These are phyloP conservation scores for Telopea speciosissima DNA, from an alignment of 177 flowering plant species.

Conservation along the genomic window DNA sequence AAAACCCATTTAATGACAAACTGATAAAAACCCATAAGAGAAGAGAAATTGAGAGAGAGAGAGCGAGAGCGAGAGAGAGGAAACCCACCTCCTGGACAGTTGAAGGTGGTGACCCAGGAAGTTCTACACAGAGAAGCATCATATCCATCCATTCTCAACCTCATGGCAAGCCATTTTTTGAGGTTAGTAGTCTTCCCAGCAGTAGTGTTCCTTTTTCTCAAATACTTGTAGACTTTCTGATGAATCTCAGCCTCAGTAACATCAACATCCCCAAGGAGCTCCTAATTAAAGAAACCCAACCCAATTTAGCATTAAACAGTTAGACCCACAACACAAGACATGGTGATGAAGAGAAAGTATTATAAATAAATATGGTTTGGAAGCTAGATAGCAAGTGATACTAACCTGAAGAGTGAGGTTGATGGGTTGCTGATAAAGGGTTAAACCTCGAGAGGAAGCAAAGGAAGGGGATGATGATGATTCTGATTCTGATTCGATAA, in stretches of 20 bases:
- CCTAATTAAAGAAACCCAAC: conserved; percentile 23
- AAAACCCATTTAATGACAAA: neutral
- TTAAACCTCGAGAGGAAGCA: conserved; percentile 11
- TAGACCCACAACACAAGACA: neutral
- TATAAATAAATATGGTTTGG: no score
- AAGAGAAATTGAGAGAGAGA: conserved; percentile 1
- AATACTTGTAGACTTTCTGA: conserved; percentile 29
- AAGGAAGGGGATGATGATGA: conserved; percentile 16
- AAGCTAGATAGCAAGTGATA: no score
- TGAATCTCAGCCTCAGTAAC: conserved; percentile 27
- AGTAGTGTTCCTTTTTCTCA: conserved; percentile 15
- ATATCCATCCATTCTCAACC: conserved; percentile 36
- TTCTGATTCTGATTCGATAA: conserved; percentile 45
- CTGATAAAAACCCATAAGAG: neutral
- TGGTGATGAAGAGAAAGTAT: no score
- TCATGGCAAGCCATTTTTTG: conserved; percentile 36
- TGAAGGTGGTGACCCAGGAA: conserved; percentile 33
- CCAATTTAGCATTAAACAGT: no score
- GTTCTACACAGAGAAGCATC: conserved; percentile 38
- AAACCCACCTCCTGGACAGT: conserved; percentile 33
- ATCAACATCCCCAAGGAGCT: conserved; percentile 22
- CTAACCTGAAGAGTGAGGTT: conserved; percentile 29
- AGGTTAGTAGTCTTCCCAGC: conserved; percentile 13
- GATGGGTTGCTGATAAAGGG: conserved; percentile 11
- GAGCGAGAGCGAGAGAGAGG: neutral